A percentile compares a stretch with the other conserved stretches of the same genome.
These are phyloP conservation scores for Pichia gijzeniarum DNA, from an alignment of 805 yeast species.

Conservation along the genomic window DNA sequence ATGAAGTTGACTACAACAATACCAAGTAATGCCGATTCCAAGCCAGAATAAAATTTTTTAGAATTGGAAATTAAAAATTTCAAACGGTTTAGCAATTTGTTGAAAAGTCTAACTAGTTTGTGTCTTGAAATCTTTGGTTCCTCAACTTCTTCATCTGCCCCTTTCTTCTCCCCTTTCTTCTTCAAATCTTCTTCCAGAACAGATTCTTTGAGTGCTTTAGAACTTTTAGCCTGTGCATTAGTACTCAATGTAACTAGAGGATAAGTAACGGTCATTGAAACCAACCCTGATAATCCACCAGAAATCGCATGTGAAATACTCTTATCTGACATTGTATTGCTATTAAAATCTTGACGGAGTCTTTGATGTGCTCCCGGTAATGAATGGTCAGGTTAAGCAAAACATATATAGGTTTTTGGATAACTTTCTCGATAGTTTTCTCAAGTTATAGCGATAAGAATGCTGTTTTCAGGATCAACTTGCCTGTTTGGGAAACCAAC, in stretches of 20 bases:
- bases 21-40: conserved; percentile 83
- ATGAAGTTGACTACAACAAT: conserved; percentile 80
- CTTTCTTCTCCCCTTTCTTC: conserved; percentile 17
- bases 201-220: background rate
- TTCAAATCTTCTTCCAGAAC: background rate
- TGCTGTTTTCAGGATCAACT: no score
- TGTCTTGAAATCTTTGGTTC: background rate
- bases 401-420: no score
- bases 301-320: conserved; percentile 80
- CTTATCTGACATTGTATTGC: conserved; percentile 22
- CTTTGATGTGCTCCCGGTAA: no score
- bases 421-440: no score
- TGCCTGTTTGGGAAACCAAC: no score
- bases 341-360: background rate
- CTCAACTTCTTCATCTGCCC: conserved; percentile 6
- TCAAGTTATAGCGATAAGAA: background rate
- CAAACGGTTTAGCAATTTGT: conserved; percentile 39
- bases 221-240: conserved; percentile 66
- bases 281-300: conserved; percentile 91
- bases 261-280: conserved; percentile 80
- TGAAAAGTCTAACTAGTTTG: background rate
- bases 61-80: conserved; percentile 48
- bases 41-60: conserved; percentile 70
- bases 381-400: no score
- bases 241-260: conserved; percentile 86